A percentile compares a stretch with the other conserved stretches of the same genome.
phyloP scores from a whole-genome alignment of 2,329 filamentous ascomycete species.

The Myrmaecium sp. region DNA sequence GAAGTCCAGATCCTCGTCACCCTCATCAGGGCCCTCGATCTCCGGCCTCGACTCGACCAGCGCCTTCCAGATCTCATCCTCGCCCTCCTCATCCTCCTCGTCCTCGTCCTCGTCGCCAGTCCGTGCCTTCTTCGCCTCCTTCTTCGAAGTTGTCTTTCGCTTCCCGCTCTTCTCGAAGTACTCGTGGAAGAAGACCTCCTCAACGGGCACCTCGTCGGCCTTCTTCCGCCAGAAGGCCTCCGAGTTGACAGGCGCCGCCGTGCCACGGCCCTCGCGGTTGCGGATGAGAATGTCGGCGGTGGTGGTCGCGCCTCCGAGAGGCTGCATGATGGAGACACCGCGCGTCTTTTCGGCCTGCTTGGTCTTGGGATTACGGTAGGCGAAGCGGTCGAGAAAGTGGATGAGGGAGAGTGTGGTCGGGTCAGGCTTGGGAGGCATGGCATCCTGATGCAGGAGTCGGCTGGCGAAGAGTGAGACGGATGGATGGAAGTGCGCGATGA shows the following conservation, averaged over 20 bases:
- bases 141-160: constrained; percentile 38
- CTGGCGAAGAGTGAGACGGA: constrained; percentile 74
- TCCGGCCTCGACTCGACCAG: constrained; percentile 69
- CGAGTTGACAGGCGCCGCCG: constrained; percentile 58
- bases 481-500: constrained; percentile 74
- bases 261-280: constrained; percentile 39
- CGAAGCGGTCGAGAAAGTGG: constrained; percentile 93
- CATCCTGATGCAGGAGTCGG: constrained; percentile 49
- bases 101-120: constrained; percentile 23
- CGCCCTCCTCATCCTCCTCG: constrained; percentile 38
- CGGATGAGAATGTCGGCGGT: constrained; percentile 44
- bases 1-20: constrained; percentile 37
- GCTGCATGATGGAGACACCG: constrained; percentile 93
- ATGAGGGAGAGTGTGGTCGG: constrained; percentile 79
- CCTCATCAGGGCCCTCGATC: constrained; percentile 49
- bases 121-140: constrained; percentile 29
- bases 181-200: constrained; percentile 96
- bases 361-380: constrained; percentile 86
- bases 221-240: constrained; percentile 86
- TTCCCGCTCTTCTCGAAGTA: constrained; percentile 64
- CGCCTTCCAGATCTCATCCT: constrained; percentile 84
- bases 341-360: constrained; percentile 39
- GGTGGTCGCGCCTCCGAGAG: constrained; percentile 49
- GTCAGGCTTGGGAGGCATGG: constrained; percentile 75
- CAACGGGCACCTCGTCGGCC: constrained; percentile 67